Evolutionary conservation across 148 eudicot genomes (phyloP), one percentile per base, ranked within the genome.

Genomic region (Rhododendron mucronatum): DNA sequence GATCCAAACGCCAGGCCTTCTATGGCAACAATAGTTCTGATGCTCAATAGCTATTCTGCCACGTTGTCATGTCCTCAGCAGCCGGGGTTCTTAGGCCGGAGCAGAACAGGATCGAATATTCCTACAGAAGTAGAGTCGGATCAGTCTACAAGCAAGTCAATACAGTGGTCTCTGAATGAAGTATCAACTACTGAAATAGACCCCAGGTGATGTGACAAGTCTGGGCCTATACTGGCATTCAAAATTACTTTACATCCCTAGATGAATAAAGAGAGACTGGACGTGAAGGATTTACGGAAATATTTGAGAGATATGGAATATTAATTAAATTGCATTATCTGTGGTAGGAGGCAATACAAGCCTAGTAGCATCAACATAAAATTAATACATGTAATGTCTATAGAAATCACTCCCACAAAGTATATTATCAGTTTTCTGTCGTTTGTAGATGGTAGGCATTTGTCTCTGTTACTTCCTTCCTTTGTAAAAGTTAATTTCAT

Each of bases 1-100:
- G 79, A 89, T 3, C 81, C 84, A 0, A 55, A 87, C 0, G 84
- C 59, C 9, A 89, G 93, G 55, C 95, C 95, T 47, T 84, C 90
- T 7, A 89, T 93, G 91, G 88, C 89, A 2, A 82, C 82, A 1
- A 61, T 89, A 0, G 76, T 87, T 3, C 80, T 83, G 39, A 88
- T 87, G 87, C 83, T 93, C 16, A 87, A 85, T 13, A 91, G 85
- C 69, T 20, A 74, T 39, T 90, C 89, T 0, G 35, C 82, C 3
- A 77, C 84, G 9, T 78, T 91, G 0, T 82, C 89, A 4, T 2
- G 73, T 48, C 92, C 91, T 18, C 55, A 74, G 28, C 84, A 83
- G 48, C 90, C 94, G 0, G 85, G 57, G 4, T 83, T 85, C 78
- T 39, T 15, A 55, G 37, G 18, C 14, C 61, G 57, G 21, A 12